Conservation (phyloP, 2,329 filamentous ascomycete species). For the Xylaria sp. region DNA sequence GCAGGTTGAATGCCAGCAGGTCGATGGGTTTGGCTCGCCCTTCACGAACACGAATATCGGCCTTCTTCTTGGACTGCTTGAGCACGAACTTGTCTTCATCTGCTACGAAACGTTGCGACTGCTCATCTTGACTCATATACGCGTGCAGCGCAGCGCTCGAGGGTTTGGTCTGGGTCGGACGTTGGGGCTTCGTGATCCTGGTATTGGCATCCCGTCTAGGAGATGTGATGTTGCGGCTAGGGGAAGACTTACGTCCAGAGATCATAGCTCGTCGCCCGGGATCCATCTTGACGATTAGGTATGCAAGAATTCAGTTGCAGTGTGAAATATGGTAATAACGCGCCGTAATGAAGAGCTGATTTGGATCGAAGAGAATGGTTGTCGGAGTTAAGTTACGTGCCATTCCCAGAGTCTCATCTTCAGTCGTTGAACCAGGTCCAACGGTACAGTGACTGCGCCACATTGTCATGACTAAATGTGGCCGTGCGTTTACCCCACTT, state of each 20-base stretch:
- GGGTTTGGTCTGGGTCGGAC: slow-evolving; percentile 30
- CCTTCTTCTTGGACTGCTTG: slow-evolving; percentile 97
- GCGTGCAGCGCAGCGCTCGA: slow-evolving; percentile 31
- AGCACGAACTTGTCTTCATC: slow-evolving; percentile 95
- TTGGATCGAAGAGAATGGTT: neutral
- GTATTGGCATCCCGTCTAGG: slow-evolving; percentile 51
- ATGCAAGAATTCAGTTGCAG: neutral
- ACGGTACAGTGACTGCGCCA: neutral
- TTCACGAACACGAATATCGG: slow-evolving; percentile 87
- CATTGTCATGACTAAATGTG: neutral
- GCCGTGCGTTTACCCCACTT: neutral
- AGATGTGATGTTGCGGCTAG: slow-evolving; percentile 46
- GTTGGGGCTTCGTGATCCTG: slow-evolving; percentile 51
- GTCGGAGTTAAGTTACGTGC: neutral
- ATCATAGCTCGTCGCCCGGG: slow-evolving; percentile 52
- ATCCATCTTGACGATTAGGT: slow-evolving; percentile 42
- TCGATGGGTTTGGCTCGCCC: slow-evolving; percentile 89
- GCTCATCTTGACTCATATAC: slow-evolving; percentile 67
- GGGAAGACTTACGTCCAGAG: slow-evolving; percentile 40
- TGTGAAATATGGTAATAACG: neutral
- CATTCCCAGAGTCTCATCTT: neutral
- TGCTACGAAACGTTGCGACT: slow-evolving; percentile 77
- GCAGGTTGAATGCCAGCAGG: slow-evolving; percentile 84
- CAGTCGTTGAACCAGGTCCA: neutral
- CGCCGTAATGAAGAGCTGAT: neutral